Conservation (phyloP, 2,329 filamentous ascomycete species). For the Metarhizium sp. region DNA sequence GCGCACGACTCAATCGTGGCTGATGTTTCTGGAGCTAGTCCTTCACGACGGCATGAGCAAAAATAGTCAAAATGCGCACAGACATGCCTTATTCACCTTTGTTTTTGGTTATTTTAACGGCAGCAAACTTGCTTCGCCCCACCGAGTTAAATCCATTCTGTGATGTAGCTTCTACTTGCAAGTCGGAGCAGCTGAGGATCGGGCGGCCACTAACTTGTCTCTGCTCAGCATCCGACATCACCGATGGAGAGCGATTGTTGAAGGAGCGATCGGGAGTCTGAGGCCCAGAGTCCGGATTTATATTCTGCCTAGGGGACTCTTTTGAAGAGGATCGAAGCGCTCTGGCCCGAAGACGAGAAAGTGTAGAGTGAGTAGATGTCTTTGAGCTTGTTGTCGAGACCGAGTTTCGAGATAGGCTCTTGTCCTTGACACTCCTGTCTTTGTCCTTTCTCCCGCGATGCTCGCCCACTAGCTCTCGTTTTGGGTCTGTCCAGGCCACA, state of each 20-base stretch:
- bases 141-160: not conserved
- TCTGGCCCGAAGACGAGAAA: conserved; percentile 21
- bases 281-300: not conserved
- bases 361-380: conserved; percentile 1
- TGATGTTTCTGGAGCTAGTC: not conserved
- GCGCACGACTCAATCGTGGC: not conserved
- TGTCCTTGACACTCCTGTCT: conserved; percentile 8
- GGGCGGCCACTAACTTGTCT: not conserved
- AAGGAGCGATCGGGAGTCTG: not conserved
- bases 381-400: conserved; percentile 7
- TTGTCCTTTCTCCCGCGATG: conserved; percentile 39
- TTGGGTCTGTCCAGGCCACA: conserved; percentile 48
- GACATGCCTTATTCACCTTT: not conserved
- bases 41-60: not conserved
- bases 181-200: not conserved
- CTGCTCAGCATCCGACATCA: conserved; percentile 1
- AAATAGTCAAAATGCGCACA: not conserved
- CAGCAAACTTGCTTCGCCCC: not conserved
- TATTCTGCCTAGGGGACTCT: not conserved
- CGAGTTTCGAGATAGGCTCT: conserved; percentile 2
- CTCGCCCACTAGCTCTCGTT: conserved; percentile 43
- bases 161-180: not conserved
- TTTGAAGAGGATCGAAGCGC: conserved; percentile 4
- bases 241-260: not conserved
- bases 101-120: not conserved